Conservation (phyloP, 306 rosid genomes). For the Vigna hirtella region DNA sequence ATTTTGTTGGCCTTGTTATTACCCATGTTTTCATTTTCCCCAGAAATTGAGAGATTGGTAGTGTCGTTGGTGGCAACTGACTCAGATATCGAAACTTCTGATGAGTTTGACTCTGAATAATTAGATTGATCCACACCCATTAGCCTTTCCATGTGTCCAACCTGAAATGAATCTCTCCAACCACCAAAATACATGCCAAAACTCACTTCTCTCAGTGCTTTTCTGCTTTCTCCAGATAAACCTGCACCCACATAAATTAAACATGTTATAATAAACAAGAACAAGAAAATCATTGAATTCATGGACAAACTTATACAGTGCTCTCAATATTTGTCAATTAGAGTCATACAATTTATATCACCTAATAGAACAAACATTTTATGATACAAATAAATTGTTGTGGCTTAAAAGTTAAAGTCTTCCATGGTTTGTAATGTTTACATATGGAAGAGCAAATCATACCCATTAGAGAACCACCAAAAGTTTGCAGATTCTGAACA, state of each 20-base stretch:
- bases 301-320: not conserved
- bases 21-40: conserved; percentile 46
- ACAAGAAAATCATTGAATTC: not conserved
- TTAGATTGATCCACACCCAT: conserved; percentile 57
- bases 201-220: conserved; percentile 12
- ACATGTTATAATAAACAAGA: not conserved
- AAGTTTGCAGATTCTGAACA: conserved; percentile 31
- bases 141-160: conserved; percentile 28
- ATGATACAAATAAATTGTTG: not conserved
- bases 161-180: conserved; percentile 33
- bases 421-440: not conserved
- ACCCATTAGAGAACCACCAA: conserved; percentile 48
- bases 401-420: not conserved
- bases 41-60: conserved; percentile 50
- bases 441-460: not conserved
- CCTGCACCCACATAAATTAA: conserved; percentile 41
- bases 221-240: not conserved
- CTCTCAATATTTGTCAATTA: not conserved
- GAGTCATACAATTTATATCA: not conserved
- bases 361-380: not conserved
- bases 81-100: conserved; percentile 66
- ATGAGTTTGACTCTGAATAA: conserved; percentile 73
- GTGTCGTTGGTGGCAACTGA: conserved; percentile 59
- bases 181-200: conserved; percentile 36
- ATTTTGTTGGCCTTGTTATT: conserved; percentile 27